These are phyloP conservation scores for Novymonas esmeraldas DNA, from an alignment of 208 protist genomes.

Conservation along the genomic window DNA sequence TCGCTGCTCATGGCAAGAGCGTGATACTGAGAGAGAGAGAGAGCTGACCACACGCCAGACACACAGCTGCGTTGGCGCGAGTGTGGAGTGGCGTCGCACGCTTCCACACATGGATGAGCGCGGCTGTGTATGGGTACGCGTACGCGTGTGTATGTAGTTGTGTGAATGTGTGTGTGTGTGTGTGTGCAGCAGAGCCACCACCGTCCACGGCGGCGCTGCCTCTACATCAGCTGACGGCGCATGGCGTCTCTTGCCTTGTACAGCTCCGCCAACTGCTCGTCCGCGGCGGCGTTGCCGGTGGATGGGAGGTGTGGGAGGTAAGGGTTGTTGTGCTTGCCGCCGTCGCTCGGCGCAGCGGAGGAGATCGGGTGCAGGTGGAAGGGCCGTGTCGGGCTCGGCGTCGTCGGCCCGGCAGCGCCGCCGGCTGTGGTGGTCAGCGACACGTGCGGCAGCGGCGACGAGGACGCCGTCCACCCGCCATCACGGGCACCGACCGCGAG, in stretches of 20 bases:
- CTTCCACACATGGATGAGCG: no score
- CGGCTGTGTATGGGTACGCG: no score
- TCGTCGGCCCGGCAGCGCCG: neutral
- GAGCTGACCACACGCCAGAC: no score
- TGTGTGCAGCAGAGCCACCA: no score
- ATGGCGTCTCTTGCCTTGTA: constrained; percentile 79
- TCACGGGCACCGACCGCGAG: neutral
- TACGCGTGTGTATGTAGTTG: no score
- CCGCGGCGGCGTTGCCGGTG: constrained; percentile 74
- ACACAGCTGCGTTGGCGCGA: no score
- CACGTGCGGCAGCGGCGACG: neutral
- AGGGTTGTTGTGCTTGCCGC: constrained; percentile 41
- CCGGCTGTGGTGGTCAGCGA: neutral
- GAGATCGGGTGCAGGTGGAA: constrained; percentile 29
- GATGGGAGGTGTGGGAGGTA: constrained; percentile 65
- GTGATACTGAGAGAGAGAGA: neutral
- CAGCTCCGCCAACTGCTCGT: constrained; percentile 75
- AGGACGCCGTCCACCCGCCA: neutral
- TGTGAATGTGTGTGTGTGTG: neutral
- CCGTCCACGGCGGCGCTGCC: no score
- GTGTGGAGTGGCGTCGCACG: no score
- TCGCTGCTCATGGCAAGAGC: neutral
- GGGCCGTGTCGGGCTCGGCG: constrained; percentile 17
- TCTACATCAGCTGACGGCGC: constrained; percentile 36
- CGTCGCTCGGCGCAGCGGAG: neutral